Evolutionary conservation across 345 rosid species (phyloP), one percentile per base, ranked within the genome.

Genomic region (Erysimum cheiranthoides): DNA sequence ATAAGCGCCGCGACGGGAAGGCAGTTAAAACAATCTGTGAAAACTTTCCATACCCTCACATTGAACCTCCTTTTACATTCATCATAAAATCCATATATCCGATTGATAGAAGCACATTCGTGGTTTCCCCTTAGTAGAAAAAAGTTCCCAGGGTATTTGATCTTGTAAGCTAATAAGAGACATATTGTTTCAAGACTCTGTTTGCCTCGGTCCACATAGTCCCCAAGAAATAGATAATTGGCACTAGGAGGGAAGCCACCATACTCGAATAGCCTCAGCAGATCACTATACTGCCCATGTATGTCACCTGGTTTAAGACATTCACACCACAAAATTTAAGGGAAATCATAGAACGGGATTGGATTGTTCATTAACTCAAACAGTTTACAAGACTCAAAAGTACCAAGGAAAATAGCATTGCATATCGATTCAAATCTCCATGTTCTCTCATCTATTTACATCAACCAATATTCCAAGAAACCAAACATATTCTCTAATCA

Each of bases 141-240:
- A 78, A 93, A 93, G 85, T 91, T 93, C 67, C 89, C 98, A 4
- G 97, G 96, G 78, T 89, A 91, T 50, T 93, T 93, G 66, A 93
- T 89, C 82, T 93, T 93, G 73, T 88, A 93, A 36, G 98, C 93
- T 70, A 93, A 92, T 66, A 93, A 80, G 65, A 93, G 96, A 82
- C 98, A 91, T 66, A 93, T 91, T 0, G 98, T 93, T 84, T 93
- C 98, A 84, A 93, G 87, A 83, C 90, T 91, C 76, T 93, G 98
- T 85, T 93, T 93, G 76, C 98, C 98, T 61, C 98, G 84, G 77
- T 93, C 98, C 59, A 93, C 98, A 65, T 93, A 93, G 83, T 93
- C 98, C 51, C 98, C 98, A 4, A 93, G 71, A 77, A 93, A 93
- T 17, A 93, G 83, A 74, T 93, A 93, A 70, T 89, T 93, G 61